Percentiles rank a stretch among this genome's conserved stretches.
These are phyloP conservation scores for Gyromitra esculenta DNA, from an alignment of 2,329 filamentous ascomycete species.

Conservation along the genomic window DNA sequence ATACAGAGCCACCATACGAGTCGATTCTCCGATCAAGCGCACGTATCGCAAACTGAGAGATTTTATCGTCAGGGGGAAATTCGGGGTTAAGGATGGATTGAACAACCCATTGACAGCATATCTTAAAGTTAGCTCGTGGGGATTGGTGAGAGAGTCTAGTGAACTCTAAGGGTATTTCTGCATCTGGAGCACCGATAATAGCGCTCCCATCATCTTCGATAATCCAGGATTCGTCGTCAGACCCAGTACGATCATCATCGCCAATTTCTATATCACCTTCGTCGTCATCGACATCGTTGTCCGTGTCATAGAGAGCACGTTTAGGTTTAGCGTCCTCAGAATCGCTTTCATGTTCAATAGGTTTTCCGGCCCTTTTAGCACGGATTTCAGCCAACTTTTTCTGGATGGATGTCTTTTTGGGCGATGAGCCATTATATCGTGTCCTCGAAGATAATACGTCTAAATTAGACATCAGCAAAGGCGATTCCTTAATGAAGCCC, in stretches of 20 bases:
- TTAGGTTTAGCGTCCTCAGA: constrained; percentile 12
- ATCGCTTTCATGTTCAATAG: constrained; percentile 8
- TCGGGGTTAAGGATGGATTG: constrained; percentile 43
- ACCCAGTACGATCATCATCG: not conserved
- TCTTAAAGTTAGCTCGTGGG: constrained; percentile 36
- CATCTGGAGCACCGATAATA: constrained; percentile 29
- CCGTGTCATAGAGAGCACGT: constrained; percentile 45
- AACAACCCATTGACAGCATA: constrained; percentile 39
- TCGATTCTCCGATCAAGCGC: constrained; percentile 35
- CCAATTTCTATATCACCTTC: not conserved
- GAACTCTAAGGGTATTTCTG: constrained; percentile 47
- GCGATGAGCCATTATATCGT: constrained; percentile 31
- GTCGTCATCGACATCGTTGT: constrained; percentile 24
- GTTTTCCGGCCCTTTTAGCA: constrained; percentile 36
- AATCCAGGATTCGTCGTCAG: constrained; percentile 41
- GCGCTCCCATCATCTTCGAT: constrained; percentile 36
- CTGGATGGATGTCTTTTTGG: constrained; percentile 40
- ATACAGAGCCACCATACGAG: constrained; percentile 34
- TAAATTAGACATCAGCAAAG: constrained; percentile 17
- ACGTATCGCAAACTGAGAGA: constrained; percentile 33
- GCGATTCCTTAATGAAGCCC: not conserved
- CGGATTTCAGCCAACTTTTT: constrained; percentile 38
- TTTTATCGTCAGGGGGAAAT: constrained; percentile 26
- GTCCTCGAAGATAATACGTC: constrained; percentile 35
- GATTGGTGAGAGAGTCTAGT: constrained; percentile 43